Evolutionary conservation across 306 rosid species (phyloP), one percentile per base, ranked within the genome.

Genomic region (Rosa persica): DNA sequence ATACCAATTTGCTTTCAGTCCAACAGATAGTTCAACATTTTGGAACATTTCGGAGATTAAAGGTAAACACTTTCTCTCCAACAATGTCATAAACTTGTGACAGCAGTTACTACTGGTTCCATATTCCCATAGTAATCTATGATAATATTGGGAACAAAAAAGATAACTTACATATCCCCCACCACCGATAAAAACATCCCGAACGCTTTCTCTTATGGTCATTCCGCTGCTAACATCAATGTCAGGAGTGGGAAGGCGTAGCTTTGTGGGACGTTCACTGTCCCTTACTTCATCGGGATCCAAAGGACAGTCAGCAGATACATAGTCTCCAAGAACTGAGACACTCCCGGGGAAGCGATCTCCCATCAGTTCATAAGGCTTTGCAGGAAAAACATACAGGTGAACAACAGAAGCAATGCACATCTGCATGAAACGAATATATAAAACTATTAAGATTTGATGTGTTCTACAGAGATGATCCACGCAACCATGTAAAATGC

Each of bases 211-310:
- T 84, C 90, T 88, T 69, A 96, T 83, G 65, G 99, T 91, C 99
- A 96, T 96, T 78, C 97, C 97, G 69, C 95, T 86, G 85, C 74
- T 91, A 60, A 76, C 71, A 60, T 86, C 90, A 78, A 86, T 76
- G 68, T 91, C 97, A 25, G 96, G 96, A 46, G 85, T 87, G 30
- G 97, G 98, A 78, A 96, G 96, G 80, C 99, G 98, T 70, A 96
- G 88, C 85, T 93, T 95, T 61, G 94, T 93, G 75, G 99, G 99
- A 74, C 97, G 97, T 79, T 96, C 99, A 38, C 97, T 91, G 86
- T 96, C 99, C 84, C 98, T 86, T 75, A 95, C 93, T 87, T 96
- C 99, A 72, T 96, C 99, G 12, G 99, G 99, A 87, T 96, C 99
- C 76, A 96, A 87, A 77, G 96, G 94, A 83, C 96, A 90, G 77